Evolutionary conservation across 164 flowering plant genomes (phyloP).

Genomic region (Saururus chinensis): DNA sequence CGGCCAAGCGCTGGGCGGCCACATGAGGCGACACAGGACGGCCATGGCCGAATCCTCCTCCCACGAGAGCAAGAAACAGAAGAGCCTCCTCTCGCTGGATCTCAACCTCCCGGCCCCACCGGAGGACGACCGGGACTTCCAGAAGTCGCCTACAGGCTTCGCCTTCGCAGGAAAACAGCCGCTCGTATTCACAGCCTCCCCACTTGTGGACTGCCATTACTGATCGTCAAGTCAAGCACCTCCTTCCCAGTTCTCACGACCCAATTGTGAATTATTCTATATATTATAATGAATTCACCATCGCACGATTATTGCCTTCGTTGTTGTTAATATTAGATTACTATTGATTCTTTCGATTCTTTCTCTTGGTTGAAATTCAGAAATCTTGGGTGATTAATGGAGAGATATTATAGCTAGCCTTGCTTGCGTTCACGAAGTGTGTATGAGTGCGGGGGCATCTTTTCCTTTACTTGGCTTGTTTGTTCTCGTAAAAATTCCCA

Average conservation of each 20-base stretch:
- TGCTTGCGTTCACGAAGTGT: constrained; percentile 19
- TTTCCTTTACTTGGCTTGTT: background rate
- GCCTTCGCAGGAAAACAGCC: constrained; percentile 23
- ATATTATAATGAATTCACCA: background rate
- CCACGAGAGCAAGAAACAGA: constrained; percentile 13
- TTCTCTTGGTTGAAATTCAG: constrained; percentile 1
- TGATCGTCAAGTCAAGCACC: constrained; percentile 8
- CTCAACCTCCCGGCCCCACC: constrained; percentile 84
- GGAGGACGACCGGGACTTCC: constrained; percentile 35
- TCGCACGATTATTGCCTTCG: background rate
- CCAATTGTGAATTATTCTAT: constrained; percentile 3
- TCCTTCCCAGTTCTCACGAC: constrained; percentile 6
- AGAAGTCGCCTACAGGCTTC: constrained; percentile 11
- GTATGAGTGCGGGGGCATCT: constrained; percentile 12
- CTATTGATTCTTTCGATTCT: constrained; percentile 7
- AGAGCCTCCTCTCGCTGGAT: constrained; percentile 42
- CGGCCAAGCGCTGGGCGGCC: constrained; percentile 86
- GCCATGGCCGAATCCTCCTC: constrained; percentile 8
- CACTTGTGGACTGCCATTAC: constrained; percentile 70
- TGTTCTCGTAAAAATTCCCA: background rate
- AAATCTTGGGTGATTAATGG: background rate
- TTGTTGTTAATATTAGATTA: background rate
- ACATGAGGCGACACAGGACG: constrained; percentile 67
- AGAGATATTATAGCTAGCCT: background rate
- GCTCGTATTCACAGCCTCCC: constrained; percentile 44